Base-by-base conservation (phyloP, 768 basidiomycete genomes). In the Agaricus bisporus region DNA sequence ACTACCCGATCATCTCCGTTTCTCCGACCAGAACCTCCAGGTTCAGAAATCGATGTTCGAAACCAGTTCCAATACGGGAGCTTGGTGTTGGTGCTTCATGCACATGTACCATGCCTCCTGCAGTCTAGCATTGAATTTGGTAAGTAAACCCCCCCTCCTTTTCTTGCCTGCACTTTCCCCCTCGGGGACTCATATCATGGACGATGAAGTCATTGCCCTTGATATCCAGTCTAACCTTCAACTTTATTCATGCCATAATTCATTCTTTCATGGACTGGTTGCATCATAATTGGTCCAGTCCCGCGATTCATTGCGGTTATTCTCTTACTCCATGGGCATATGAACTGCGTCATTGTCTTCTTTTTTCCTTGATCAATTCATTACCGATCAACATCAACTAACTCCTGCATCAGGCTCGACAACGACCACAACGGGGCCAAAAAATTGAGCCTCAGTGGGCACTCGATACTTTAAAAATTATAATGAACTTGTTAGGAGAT, bases 21-120 rank as follows among this genome's bases (percentile, higher is more conserved):
- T 87, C 62, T 83, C 78, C 20, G 81, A 86, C 43, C 79, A 86
- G 60, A 89, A 77, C 63, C 66, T 90, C 17, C 72, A 75, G 58
- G 79, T 83, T 17, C 87, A 91, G 59, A 71, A 82, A 57, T 78
- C 81, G 15, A 87, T 88, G 80, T 86, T 90, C 59, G 88, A 88
- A 62, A 90, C 88, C 18, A 81, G 79, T 60, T 85, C 85, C 14
- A 89, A 88, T 60, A 78, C 78, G 26, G 86, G 88, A 43, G 86
- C 87, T 9, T 91, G 89, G 90, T 87, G 84, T 60, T 92, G 80
- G 69, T 86, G 80, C 58, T 75, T 75, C 63, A 85, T 89, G 74
- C 88, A 92, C 64, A 73, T 81, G 42, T 71, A 85, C 57, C 80
- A 91, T 59, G 85, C 85, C 39, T 85, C 84, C 55, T 82, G 81